Conservation (phyloP, 345 rosid species). For the Abelmoschus esculentus region DNA sequence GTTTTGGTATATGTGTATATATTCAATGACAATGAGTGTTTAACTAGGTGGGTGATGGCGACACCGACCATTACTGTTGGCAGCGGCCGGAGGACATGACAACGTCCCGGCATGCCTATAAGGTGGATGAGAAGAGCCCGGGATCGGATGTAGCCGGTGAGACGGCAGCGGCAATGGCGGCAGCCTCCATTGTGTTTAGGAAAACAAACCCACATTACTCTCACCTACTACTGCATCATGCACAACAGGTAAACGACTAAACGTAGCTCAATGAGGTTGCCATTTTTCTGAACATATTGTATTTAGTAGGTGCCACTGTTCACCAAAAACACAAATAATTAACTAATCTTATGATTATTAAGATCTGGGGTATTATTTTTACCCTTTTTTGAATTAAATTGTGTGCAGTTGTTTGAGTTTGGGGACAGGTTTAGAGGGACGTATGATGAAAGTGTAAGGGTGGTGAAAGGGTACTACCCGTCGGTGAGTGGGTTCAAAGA, state of each 20-base stretch:
- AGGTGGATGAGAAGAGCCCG: constrained; percentile 57
- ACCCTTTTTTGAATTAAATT: neutral
- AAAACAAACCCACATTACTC: constrained; percentile 65
- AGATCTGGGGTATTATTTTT: neutral
- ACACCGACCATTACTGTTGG: constrained; percentile 91
- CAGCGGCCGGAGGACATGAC: constrained; percentile 99
- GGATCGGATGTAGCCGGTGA: constrained; percentile 81
- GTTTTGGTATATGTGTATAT: neutral
- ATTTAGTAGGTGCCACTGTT: neutral
- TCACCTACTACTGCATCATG: constrained; percentile 62
- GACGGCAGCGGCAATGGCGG: constrained; percentile 85
- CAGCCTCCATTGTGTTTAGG: constrained; percentile 70
- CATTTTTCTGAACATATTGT: neutral
- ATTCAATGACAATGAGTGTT: too few relatives aligned
- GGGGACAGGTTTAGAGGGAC: constrained; percentile 56
- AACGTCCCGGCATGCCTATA: constrained; percentile 58
- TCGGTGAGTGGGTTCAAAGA: constrained; percentile 71
- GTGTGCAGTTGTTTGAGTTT: constrained; percentile 52
- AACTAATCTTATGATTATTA: neutral
- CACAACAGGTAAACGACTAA: constrained; percentile 35
- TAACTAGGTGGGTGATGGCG: constrained; percentile 72
- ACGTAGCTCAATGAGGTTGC: neutral
- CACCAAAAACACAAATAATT: constrained; percentile 6
- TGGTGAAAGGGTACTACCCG: constrained; percentile 47
- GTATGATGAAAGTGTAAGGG: constrained; percentile 44